Conservation (phyloP, 1,139 yeast genomes). For the Hyphopichia khmerensis region DNA sequence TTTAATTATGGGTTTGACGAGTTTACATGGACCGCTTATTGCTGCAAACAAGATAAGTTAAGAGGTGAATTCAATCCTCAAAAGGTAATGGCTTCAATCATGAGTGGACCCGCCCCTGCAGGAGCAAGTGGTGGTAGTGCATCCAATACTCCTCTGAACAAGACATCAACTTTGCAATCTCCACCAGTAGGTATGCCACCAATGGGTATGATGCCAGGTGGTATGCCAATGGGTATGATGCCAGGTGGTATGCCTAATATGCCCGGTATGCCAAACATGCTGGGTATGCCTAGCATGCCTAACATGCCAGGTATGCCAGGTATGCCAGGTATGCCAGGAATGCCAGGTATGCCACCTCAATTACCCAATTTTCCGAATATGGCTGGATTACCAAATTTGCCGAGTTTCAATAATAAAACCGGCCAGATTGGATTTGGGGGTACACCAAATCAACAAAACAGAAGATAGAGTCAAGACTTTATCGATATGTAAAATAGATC, state of each 20-base stretch:
- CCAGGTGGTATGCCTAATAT: slow-evolving; percentile 21
- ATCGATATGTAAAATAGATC: background rate
- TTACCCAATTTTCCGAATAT: slow-evolving; percentile 16
- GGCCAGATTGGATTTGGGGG: slow-evolving; percentile 1
- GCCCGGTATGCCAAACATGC: slow-evolving; percentile 23
- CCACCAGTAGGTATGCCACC: slow-evolving; percentile 20
- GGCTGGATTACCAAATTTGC: slow-evolving; percentile 10
- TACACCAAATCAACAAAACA: slow-evolving; percentile 6
- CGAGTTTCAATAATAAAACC: slow-evolving; percentile 1
- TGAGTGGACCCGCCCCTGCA: slow-evolving; percentile 22
- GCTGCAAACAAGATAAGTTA: slow-evolving; percentile 81
- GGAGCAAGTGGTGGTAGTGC: slow-evolving; percentile 1
- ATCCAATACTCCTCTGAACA: slow-evolving; percentile 7
- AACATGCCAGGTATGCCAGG: slow-evolving; percentile 14
- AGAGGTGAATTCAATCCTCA: slow-evolving; percentile 77
- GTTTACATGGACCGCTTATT: slow-evolving; percentile 91
- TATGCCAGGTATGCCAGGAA: slow-evolving; percentile 2
- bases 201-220: slow-evolving; percentile 21
- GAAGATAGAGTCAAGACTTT: background rate
- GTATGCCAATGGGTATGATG: slow-evolving; percentile 17
- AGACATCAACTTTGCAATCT: slow-evolving; percentile 16
- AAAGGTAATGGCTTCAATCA: slow-evolving; percentile 43
- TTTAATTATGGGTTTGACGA: slow-evolving; percentile 97
- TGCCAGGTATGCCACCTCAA: slow-evolving; percentile 10
- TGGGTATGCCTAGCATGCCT: slow-evolving; percentile 22